These are phyloP conservation scores for Syncephalastrum racemosum DNA, from an alignment of 371 early-diverging fungal species.

Conservation along the genomic window DNA sequence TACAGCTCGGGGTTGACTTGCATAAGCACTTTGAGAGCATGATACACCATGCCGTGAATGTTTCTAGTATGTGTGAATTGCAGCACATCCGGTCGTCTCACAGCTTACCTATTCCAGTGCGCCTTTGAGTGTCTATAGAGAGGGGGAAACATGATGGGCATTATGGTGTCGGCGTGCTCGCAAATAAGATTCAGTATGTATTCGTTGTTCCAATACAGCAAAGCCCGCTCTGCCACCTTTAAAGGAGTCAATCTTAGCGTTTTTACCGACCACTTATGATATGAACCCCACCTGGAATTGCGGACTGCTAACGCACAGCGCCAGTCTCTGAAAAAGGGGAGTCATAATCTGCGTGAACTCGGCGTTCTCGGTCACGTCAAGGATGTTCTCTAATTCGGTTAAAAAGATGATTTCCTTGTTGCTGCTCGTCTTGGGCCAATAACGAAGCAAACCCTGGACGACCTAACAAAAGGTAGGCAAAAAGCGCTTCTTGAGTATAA, in stretches of 20 bases:
- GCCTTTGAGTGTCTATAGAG: slow-evolving; percentile 89
- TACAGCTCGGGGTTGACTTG: slow-evolving; percentile 88
- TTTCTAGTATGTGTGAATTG: slow-evolving; percentile 50
- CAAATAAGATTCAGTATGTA: slow-evolving; percentile 91
- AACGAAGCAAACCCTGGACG: slow-evolving; percentile 84
- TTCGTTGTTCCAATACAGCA: slow-evolving; percentile 97
- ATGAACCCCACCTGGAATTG: slow-evolving; percentile 85
- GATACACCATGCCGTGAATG: slow-evolving; percentile 93
- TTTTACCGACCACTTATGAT: too few species aligned
- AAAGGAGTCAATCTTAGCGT: neutral
- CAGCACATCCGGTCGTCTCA: neutral
- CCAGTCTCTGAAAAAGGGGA: slow-evolving; percentile 88
- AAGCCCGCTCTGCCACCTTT: slow-evolving; percentile 93
- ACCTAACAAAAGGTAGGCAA: slow-evolving; percentile 48
- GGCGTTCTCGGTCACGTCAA: slow-evolving; percentile 89
- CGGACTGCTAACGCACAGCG: slow-evolving; percentile 89
- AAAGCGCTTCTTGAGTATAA: neutral
- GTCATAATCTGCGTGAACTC: slow-evolving; percentile 87
- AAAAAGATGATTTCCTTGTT: slow-evolving; percentile 98
- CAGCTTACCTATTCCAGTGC: slow-evolving; percentile 92
- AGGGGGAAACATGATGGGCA: slow-evolving; percentile 93
- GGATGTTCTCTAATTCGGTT: slow-evolving; percentile 94
- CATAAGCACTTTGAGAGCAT: slow-evolving; percentile 92
- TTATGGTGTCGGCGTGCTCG: slow-evolving; percentile 82
- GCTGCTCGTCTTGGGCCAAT: slow-evolving; percentile 98